Evolutionary conservation across 176 grass and related monocot genomes (phyloP), one percentile per base, ranked within the genome.

Genomic region (Oryza glaberrima): DNA sequence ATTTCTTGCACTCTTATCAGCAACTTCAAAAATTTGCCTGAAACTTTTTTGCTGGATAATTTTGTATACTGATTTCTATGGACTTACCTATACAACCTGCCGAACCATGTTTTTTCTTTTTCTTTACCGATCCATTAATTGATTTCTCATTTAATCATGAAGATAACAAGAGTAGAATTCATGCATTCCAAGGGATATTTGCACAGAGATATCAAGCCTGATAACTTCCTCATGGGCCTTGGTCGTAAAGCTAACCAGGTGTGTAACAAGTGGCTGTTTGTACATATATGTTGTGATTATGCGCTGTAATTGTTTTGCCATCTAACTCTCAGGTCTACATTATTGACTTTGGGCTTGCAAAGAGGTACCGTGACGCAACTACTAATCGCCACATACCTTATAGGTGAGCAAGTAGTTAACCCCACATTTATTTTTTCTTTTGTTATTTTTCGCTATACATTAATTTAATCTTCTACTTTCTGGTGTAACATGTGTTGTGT

Each of bases 171-270:
- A 88, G 92, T 94, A 83, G 93, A 94, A 11, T 92, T 90, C 81
- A 76, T 94, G 77, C 93, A 94, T 75, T 90, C 93, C 30, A 94
- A 94, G 82, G 93, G 93, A 1, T 94, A 88, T 88, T 80, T 94
- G 71, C 93, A 94, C 67, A 92, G 93, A 79, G 93, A 94, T 63
- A 92, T 94, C 81, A 94, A 94, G 77, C 93, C 90, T 15, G 93
- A 94, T 83, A 94, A 94, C 67, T 94, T 94, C 73, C 87, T 94
- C 52, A 94, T 94, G 93, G 93, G 93, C 48, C 90, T 94, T 88
- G 93, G 93, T 86, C 85, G 90, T 69, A 92, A 92, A 80, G 93
- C 93, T 26, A 94, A 92, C 68, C 93, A 94, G 93, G 93, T 94
- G 26, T 86, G 85, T 72, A 77, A 32, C 73, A 46, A 54, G 22